Base-by-base conservation (phyloP, 2,329 filamentous ascomycete genomes). In the Drechslera avenae region DNA sequence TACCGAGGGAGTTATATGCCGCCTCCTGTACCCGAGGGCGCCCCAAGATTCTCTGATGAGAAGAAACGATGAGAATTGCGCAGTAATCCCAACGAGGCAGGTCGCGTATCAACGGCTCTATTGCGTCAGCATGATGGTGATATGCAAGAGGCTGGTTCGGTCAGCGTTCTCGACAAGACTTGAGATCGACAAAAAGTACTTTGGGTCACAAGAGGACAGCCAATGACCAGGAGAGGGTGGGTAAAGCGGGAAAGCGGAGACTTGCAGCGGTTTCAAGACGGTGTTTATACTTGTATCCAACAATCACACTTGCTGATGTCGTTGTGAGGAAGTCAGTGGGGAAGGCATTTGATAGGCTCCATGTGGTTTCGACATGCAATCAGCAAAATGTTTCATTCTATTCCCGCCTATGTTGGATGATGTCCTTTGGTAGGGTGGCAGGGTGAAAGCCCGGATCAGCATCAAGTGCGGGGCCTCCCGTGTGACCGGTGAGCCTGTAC, bases 1-100 rank as follows among this genome's bases (percentile, higher is more conserved):
- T 77, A 87, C 19, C 80, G 91, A 63, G 85, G 87, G 21, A 85
- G 84, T 12, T 91, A 89, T 69, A 74, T 69, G 47, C 76, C 77
- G 14, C 77, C 77, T 30, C 70, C 71, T 35, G 60, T 66, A 26
- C 70, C 69, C 3, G 72, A 75, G 42, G 72, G 67, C 5, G 71
- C 66, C 39, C 68, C 69, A 6, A 54, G 71, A 17, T 70, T 73
- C 39, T 66, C 67, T 18, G 69, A 72, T 35, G 72, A 74, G 54
- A 74, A 73, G 58, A 66, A 69, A 49, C 54, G 68, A 52, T 70
- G 55, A 66, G 42, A 17, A 35, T 2, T 23, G 33, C 16, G 12
- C 21, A 10, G 18, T 12, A 26, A 18, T 23, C 5, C 40, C 23
- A 21, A 17, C 30, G 14, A 34, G 17, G n/a, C 21, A 26, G 33